These are phyloP conservation scores for Trichoderma citrinoviride DNA, from an alignment of 2,329 filamentous ascomycete genomes.

Conservation along the genomic window DNA sequence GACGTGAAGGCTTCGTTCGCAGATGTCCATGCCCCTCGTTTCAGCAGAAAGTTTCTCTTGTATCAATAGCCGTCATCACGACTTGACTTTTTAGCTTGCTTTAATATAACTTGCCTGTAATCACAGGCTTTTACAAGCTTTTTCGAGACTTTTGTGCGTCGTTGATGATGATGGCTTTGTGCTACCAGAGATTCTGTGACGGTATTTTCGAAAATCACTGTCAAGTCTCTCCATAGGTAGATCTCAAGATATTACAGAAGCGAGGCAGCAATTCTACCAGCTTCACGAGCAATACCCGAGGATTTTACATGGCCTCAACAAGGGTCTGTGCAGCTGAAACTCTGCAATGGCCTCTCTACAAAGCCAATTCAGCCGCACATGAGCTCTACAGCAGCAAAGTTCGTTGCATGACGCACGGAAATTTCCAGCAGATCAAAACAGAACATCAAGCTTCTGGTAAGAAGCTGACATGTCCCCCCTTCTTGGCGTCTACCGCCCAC, in stretches of 20 bases:
- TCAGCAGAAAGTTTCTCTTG: not conserved
- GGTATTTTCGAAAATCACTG: no score
- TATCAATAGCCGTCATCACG: not conserved
- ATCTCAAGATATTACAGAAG: not conserved
- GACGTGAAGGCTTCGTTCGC: not conserved
- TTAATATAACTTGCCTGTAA: not conserved
- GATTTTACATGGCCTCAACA: not conserved
- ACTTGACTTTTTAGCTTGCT: not conserved
- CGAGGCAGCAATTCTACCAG: not conserved
- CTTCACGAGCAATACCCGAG: not conserved
- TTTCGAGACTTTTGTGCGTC: not conserved
- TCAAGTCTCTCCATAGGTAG: no score
- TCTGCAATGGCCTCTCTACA: not conserved
- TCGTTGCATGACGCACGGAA: no score
- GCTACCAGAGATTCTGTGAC: not conserved
- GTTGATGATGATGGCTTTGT: not conserved
- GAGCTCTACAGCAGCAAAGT: no score
- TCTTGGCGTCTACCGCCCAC: slow-evolving; percentile 59
- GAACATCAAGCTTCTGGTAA: no score
- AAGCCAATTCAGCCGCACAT: not conserved
- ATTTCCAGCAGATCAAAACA: no score
- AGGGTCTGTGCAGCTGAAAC: not conserved
- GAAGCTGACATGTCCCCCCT: slow-evolving; percentile 52
- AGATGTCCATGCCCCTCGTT: not conserved
- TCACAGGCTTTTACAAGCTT: not conserved